phyloP scores from a whole-genome alignment of 2,329 filamentous ascomycete genomes.

The Pyrenophora seminiperda region DNA sequence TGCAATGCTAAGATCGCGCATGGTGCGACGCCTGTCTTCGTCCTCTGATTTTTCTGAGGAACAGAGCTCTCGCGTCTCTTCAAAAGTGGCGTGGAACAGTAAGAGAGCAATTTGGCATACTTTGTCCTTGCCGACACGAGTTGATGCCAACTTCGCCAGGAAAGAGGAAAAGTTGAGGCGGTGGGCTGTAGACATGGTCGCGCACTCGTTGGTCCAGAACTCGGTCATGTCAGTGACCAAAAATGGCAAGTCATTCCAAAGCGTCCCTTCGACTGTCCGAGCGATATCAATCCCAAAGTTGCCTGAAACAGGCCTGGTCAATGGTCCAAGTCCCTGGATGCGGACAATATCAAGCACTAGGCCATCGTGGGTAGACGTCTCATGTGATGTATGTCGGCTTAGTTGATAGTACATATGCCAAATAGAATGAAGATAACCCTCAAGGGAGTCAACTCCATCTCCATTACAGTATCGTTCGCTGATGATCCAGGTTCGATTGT shows the following conservation, averaged over 20 bases:
- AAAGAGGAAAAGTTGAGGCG: slow-evolving; percentile 15
- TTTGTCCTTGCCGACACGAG: slow-evolving; percentile 8
- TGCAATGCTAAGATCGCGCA: slow-evolving; percentile 2
- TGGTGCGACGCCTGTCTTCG: slow-evolving; percentile 1
- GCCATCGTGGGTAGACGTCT: slow-evolving; percentile 12
- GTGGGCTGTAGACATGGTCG: slow-evolving; percentile 6
- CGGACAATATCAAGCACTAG: slow-evolving; percentile 12
- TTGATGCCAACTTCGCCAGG: slow-evolving; percentile 13
- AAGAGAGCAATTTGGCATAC: slow-evolving; percentile 11
- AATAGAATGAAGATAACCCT: slow-evolving; percentile 14
- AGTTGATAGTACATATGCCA: slow-evolving; percentile 15
- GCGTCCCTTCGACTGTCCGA: slow-evolving; percentile 14
- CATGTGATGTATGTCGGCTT: slow-evolving; percentile 2
- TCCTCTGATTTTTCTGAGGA: background rate
- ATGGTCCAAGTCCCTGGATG: slow-evolving; percentile 13
- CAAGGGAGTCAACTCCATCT: slow-evolving; percentile 14
- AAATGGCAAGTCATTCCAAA: slow-evolving; percentile 18
- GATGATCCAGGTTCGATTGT: slow-evolving; percentile 11
- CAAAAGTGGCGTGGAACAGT: slow-evolving; percentile 9
- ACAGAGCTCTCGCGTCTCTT: slow-evolving; percentile 1
- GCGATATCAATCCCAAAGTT: slow-evolving; percentile 17
- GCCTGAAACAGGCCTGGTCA: slow-evolving; percentile 15
- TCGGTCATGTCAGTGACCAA: slow-evolving; percentile 15
- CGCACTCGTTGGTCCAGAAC: slow-evolving; percentile 13
- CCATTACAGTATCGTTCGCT: slow-evolving; percentile 10